phyloP scores from a whole-genome alignment of 768 basidiomycete species.

The Gymnopilus junonius region DNA sequence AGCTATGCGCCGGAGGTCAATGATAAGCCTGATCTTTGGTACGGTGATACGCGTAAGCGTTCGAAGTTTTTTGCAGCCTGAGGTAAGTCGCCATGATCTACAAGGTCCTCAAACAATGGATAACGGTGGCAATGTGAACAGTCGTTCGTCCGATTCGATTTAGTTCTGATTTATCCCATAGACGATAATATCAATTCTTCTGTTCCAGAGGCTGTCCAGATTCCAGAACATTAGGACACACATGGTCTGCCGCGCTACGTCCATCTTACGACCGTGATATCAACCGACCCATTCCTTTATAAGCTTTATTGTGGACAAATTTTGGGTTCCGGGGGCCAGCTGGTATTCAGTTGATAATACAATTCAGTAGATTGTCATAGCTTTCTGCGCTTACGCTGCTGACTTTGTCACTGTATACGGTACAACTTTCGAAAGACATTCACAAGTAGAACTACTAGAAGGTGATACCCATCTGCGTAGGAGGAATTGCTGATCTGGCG shows the following conservation, averaged over 20 bases:
- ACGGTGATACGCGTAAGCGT: background rate
- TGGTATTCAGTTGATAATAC: background rate
- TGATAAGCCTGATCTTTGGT: background rate
- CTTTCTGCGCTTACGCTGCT: too few relatives aligned
- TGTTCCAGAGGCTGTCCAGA: background rate
- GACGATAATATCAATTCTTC: too few relatives aligned
- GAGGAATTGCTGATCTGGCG: too few relatives aligned
- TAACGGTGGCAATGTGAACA: too few relatives aligned
- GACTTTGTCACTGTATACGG: too few relatives aligned
- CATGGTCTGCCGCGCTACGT: too few relatives aligned
- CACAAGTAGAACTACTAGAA: too few relatives aligned
- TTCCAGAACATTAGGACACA: background rate
- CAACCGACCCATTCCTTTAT: background rate
- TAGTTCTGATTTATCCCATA: too few relatives aligned
- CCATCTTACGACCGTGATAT: too few relatives aligned
- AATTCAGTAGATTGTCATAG: background rate
- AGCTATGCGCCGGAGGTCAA: background rate
- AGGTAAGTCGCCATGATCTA: background rate
- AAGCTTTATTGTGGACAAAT: background rate
- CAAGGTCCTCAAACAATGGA: background rate
- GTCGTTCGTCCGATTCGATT: too few relatives aligned
- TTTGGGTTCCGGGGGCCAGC: background rate
- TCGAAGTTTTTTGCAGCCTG: background rate
- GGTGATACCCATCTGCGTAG: too few relatives aligned
- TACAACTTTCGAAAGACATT: background rate